These are phyloP conservation scores for Xylaria sp. DNA, from an alignment of 2,329 filamentous ascomycete species.

Conservation along the genomic window DNA sequence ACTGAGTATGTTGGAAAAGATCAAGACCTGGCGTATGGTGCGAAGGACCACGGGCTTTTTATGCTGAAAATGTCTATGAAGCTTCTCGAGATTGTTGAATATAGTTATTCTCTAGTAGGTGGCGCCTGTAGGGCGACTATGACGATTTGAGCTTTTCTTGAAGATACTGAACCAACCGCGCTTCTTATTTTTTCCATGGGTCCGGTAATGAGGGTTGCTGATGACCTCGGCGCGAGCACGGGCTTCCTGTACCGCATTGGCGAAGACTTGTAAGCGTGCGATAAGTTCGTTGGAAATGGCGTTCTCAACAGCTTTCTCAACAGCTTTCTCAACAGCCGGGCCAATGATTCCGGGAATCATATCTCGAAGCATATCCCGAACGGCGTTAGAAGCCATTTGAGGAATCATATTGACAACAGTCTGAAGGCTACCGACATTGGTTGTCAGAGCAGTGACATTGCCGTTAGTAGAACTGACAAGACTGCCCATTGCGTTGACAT, in stretches of 20 bases:
- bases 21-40: background rate
- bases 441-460: conserved; percentile 35
- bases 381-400: conserved; percentile 35
- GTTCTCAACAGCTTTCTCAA: conserved; percentile 15
- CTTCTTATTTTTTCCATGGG: background rate
- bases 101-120: background rate
- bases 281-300: conserved; percentile 38
- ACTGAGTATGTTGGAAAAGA: background rate
- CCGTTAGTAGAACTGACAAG: conserved; percentile 44
- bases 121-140: no score
- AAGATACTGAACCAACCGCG: conserved; percentile 22
- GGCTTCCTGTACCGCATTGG: conserved; percentile 9
- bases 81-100: background rate
- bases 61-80: background rate
- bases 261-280: conserved; percentile 28
- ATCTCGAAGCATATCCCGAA: conserved; percentile 34
- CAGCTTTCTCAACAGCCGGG: background rate
- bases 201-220: background rate
- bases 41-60: background rate
- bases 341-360: conserved; percentile 31
- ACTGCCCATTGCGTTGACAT: conserved; percentile 42
- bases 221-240: background rate
- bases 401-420: conserved; percentile 45
- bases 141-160: conserved; percentile 6
- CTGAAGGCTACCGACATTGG: conserved; percentile 41